Base-by-base conservation (phyloP, 805 yeast genomes). In the Saccharomycopsis microspora region DNA sequence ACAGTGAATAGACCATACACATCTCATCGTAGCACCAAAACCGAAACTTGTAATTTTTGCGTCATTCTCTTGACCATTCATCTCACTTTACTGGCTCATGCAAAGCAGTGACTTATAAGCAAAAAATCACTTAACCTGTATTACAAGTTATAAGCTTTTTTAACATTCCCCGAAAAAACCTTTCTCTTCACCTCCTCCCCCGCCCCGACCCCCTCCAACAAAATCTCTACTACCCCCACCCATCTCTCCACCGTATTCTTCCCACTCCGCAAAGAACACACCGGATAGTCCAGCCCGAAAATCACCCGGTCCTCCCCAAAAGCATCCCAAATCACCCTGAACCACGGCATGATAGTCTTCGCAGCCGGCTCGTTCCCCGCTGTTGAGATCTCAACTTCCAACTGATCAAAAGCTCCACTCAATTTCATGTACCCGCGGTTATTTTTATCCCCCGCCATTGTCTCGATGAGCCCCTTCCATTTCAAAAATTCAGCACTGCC, bases 201-300 rank as follows among this genome's bases (percentile, higher is more conserved):
- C 4, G 57, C 8, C n/a, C 30, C 48, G n/a, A 56, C 35, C 11
- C 49, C 50, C n/a, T 55, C 55, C 27, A 57, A 51, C 1, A 63
- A 36, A 31, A 10, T 31, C 27, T 58, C 58, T 2, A 58, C 52
- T 8, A 62, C 49, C 3, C 32, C 35, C 3, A 49, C 47, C 68
- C 68, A 65, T 32, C 53, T 58, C 3, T 41, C 30, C 46, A 56
- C 57, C 1, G 59, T 48, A 9, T 42, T 43, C 1, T 43, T 44
- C 3, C 32, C 41, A 9, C 56, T 55, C 3, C 48, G 44, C 42
- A 61, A 30, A 45, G 61, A 60, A 43, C 68, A 64, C 4, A 70
- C 70, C 3, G 75, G 75, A 73, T 73, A 70, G 51, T 70, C 71
- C 50, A 71, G 66, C 3, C 71, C 74, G 65, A 67, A 70, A 8